Evolutionary conservation across 768 basidiomycete species (phyloP), one percentile per base, ranked within the genome.

Genomic region (Leccinum incarnatum): DNA sequence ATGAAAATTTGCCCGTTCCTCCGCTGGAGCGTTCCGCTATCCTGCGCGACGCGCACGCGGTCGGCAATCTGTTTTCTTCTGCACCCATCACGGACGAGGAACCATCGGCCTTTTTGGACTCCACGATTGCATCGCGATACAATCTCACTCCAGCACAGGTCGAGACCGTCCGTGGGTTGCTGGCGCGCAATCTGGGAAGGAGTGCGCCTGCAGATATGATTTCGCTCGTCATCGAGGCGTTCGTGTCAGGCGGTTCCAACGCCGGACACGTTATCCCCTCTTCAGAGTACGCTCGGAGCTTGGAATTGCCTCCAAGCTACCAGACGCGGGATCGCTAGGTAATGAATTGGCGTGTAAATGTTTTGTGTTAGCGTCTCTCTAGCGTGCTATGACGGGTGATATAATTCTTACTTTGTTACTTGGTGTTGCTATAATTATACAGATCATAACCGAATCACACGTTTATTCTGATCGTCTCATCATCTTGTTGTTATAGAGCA

Each of bases 291-390:
- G 17, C 17, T 17, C 5, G 36, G 14, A 59, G 68, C 19, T 45
- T 17, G n/a, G 37, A 50, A 19, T 63, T 57, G 1, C 68, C 65
- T 7, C 67, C 67, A 10, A 69, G 68, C 27, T 69, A 69, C 32
- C 63, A 58, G 46, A 62, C 61, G 5, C 61, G 49, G 23, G 51
- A 36, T 11, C 45, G 19, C 42, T 59, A 53, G 25, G 11, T 11
- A 21, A 7, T 8, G 3, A 37, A 19, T 25, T 3, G 15, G 36
- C 23, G 7, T 7, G 9, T 3, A 7, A 0, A 5, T 34, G 8
- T 27, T 12, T 23, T 15, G 25, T 32, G 23, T 40, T 7, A 14
- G 14, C 5, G 36, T 36, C 14, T 15, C 5, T 36, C 36, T 36
- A 15, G 14, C 36, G 36, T 36, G 14, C 36, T 36, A 14, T 36